Evolutionary conservation across 148 eudicot genomes (phyloP).

Genomic region (Persicaria tinctoria): DNA sequence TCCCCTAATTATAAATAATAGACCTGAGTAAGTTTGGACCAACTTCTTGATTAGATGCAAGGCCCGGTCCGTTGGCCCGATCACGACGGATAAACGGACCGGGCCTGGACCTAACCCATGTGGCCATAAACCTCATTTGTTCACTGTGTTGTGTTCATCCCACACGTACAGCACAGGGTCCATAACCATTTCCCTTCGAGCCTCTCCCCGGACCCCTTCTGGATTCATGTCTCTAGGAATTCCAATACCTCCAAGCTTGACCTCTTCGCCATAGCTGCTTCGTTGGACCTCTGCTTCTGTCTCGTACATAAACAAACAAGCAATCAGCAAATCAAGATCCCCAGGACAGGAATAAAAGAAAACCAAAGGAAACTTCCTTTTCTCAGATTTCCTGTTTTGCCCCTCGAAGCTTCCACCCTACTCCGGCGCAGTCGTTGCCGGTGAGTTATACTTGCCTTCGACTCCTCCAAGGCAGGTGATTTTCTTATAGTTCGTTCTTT

Average conservation of each 20-base stretch:
- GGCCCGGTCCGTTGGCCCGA: too few relatives aligned
- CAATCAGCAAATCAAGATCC: neutral
- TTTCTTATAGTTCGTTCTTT: neutral
- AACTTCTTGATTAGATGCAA: too few relatives aligned
- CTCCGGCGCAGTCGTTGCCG: neutral
- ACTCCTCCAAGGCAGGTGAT: too few relatives aligned
- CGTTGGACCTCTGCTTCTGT: neutral
- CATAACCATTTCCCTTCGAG: too few relatives aligned
- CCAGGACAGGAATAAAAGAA: neutral
- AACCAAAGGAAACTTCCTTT: neutral
- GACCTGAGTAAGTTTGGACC: too few relatives aligned
- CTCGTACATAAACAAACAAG: neutral
- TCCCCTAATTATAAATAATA: too few relatives aligned
- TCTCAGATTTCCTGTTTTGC: neutral
- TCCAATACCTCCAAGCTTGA: neutral
- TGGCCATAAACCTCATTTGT: too few relatives aligned
- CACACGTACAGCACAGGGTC: too few relatives aligned
- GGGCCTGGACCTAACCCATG: too few relatives aligned
- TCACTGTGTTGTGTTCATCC: too few relatives aligned
- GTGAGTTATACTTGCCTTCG: neutral
- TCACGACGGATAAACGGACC: too few relatives aligned
- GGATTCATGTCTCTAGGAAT: neutral
- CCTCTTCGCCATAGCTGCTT: neutral
- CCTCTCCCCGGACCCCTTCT: neutral
- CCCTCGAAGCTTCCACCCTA: neutral